Base-by-base conservation (phyloP, 768 basidiomycete genomes). In the Suillus discolor region DNA sequence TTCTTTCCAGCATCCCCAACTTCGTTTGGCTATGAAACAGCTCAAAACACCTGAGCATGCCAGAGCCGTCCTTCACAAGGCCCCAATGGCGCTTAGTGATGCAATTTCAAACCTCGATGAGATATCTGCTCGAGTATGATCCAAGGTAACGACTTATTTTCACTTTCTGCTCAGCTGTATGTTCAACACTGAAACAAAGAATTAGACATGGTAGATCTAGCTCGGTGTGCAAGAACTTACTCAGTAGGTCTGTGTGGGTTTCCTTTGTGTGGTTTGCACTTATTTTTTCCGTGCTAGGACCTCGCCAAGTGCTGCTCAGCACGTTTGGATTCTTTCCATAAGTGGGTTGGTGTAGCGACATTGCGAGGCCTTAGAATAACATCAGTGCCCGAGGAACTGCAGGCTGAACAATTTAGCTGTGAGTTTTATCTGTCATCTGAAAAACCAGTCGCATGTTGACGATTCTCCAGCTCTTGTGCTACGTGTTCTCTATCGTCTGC, bases 401-500 rank as follows among this genome's bases (percentile, higher is more conserved):
- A 84, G 45, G 85, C 84, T 0, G 97, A 99, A 73, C 86, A 85
- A 0, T 74, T 96, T 39, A 84, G 85, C 66, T 63, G 76, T 67
- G 16, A 20, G 62, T 63, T 41, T 55, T 31, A 18, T 53, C 0
- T 23, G 4, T 36, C 59, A 4, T 34, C 59, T 49, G 61, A 4
- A 54, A 59, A 41, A 23, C 49, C 6, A 20, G n/a, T 54, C 42
- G 25, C 2, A n/a, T 57, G 28, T 18, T 70, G 47, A 66, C 36
- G 20, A 34, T 47, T 49, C 42, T 49, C 28, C 65, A 96, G 96
- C 82, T 7, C 80, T 98, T 38, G 83, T 96, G 31, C 80, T 93
- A 55, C 92, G 97, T 34, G 89, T 99, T 1, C 81, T 99, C 2
- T 92, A 97, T 74, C 88, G 93, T 23, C 75, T 99, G 0, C 87